These are phyloP conservation scores for Saccharomycopsis fibuligera DNA, from an alignment of 805 yeast species.

Conservation along the genomic window DNA sequence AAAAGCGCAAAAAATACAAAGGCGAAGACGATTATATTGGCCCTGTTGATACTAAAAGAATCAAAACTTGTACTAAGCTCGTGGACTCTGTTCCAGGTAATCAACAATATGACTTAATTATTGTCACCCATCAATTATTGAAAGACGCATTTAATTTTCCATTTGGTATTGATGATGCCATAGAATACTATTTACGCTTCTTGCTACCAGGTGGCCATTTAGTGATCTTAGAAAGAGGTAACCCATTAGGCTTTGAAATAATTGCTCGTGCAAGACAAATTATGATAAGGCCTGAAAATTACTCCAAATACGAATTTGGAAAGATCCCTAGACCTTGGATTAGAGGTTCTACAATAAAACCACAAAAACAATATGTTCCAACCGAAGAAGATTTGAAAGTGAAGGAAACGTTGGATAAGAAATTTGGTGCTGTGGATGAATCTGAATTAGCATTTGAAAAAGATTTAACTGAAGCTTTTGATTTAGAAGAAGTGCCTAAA, in stretches of 20 bases:
- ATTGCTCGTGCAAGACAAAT: slow-evolving; percentile 87
- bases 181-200: slow-evolving; percentile 52
- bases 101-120: slow-evolving; percentile 69
- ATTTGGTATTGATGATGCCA: slow-evolving; percentile 60
- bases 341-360: slow-evolving; percentile 38
- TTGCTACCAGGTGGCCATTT: slow-evolving; percentile 76
- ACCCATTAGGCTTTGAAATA: slow-evolving; percentile 80
- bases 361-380: slow-evolving; percentile 16
- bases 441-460: slow-evolving; percentile 44
- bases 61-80: slow-evolving; percentile 50
- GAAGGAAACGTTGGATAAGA: slow-evolving; percentile 31
- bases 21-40: slow-evolving; percentile 33
- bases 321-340: slow-evolving; percentile 68
- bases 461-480: slow-evolving; percentile 28
- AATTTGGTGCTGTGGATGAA: slow-evolving; percentile 37
- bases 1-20: slow-evolving; percentile 22
- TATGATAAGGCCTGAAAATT: slow-evolving; percentile 78
- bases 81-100: slow-evolving; percentile 38
- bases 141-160: slow-evolving; percentile 58
- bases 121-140: slow-evolving; percentile 74
- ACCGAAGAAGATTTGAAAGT: slow-evolving; percentile 23
- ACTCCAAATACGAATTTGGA: slow-evolving; percentile 41
- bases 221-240: slow-evolving; percentile 81
- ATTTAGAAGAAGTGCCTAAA: slow-evolving; percentile 10
- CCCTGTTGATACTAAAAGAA: slow-evolving; percentile 48